Percentiles rank a stretch among this genome's conserved stretches.
phyloP scores from a whole-genome alignment of 2,329 filamentous ascomycete genomes.

The Penicillium hesseltinei region DNA sequence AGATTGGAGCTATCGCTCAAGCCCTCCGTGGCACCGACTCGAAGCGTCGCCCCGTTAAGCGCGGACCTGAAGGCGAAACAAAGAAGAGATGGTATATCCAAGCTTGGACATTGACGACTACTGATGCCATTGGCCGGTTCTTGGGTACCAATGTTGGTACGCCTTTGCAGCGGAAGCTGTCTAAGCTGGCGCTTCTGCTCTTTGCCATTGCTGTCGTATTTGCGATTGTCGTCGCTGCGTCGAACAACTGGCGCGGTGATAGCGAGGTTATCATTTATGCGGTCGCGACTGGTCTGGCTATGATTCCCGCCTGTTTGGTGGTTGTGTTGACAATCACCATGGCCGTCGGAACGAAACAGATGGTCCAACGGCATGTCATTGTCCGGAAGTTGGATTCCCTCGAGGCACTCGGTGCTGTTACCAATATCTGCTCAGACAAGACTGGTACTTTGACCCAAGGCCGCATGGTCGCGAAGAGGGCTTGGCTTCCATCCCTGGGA shows the following conservation, averaged over 20 bases:
- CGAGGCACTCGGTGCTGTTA: slow-evolving; percentile 63
- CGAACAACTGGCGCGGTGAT: slow-evolving; percentile 57
- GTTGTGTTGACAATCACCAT: slow-evolving; percentile 68
- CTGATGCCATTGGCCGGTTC: slow-evolving; percentile 61
- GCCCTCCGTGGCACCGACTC: slow-evolving; percentile 61
- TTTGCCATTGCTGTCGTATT: slow-evolving; percentile 67
- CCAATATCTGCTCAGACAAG: slow-evolving; percentile 58
- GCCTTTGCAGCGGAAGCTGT: slow-evolving; percentile 67
- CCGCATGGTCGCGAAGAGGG: slow-evolving; percentile 62
- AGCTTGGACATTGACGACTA: slow-evolving; percentile 53
- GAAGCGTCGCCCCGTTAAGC: slow-evolving; percentile 52
- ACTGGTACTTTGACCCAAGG: slow-evolving; percentile 63
- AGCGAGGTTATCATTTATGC: slow-evolving; percentile 65
- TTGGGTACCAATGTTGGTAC: slow-evolving; percentile 68
- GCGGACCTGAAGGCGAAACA: slow-evolving; percentile 49
- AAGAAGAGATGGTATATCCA: slow-evolving; percentile 55
- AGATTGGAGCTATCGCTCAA: slow-evolving; percentile 64
- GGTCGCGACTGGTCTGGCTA: slow-evolving; percentile 58
- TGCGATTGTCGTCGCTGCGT: slow-evolving; percentile 66
- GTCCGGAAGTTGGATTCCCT: slow-evolving; percentile 57
- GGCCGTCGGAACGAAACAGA: slow-evolving; percentile 59
- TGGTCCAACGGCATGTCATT: slow-evolving; percentile 58
- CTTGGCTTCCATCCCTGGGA: slow-evolving; percentile 58
- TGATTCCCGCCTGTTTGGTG: slow-evolving; percentile 63
- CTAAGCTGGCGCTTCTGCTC: slow-evolving; percentile 64